Evolutionary conservation across 495 filamentous ascomycete genomes (phyloP), one percentile per base, ranked within the genome.

Genomic region (Lasiosphaeriaceae sp.): DNA sequence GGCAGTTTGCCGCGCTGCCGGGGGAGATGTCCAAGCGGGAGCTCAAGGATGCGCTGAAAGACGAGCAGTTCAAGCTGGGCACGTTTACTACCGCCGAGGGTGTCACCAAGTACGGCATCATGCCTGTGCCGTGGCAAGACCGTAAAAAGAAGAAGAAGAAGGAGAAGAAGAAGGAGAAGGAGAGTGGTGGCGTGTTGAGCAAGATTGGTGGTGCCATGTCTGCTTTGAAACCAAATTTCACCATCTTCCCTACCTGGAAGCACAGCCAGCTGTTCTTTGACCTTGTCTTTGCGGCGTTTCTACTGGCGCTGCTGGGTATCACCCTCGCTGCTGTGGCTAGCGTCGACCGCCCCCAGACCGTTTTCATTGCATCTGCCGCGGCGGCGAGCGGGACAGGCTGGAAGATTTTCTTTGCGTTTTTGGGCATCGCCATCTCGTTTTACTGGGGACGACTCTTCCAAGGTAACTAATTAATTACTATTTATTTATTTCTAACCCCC

Each of bases 371-470:
- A 11, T 19, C 58, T n/a, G 45, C 26, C 14, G 17, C 44, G 14
- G 49, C 44, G n/a, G 47, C 46, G 11, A 51, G 56, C 11, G 39
- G 39, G 14, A 5, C 14, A 5, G 39, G 39, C 8, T 14, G 39
- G 58, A 55, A 57, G 46, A 54, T 65, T 24, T 50, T 55, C 24
- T 61, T 65, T 47, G 55, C 62, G 14, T 2, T 65, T 2, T 37
- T 65, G 24, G 62, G 62, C 24, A 37, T 59, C 22, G n/a, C 52
- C 7, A 55, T 61, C 39, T 59, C 62, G 16, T 17, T 37, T n/a
- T 61, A 65, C 46, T 65, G 62, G 62, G 58, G 54, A 24, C 31
- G 50, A 16, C 52, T 61, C 12, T 65, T 65, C 47, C 41, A 56
- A 31, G 57, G 57, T 59, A 50, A 6, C 43, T 11, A 11, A 12